Conservation (phyloP, 1,139 yeast genomes). For the Saccharomycopsis hybrid region DNA sequence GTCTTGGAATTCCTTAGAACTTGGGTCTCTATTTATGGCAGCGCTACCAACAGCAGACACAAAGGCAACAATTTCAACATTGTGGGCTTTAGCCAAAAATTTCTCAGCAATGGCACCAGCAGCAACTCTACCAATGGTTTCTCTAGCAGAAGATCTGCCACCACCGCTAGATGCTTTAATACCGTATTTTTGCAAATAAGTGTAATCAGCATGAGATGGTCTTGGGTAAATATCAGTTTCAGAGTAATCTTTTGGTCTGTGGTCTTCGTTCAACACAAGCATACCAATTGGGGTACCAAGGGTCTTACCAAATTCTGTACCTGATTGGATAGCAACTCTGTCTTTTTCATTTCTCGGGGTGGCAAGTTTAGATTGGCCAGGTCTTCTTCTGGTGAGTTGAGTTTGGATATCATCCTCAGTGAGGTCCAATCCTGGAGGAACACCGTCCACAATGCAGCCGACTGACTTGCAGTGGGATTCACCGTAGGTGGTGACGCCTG, state of each 20-base stretch:
- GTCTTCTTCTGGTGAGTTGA: constrained; percentile 92
- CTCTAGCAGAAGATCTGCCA: constrained; percentile 95
- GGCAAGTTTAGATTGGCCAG: constrained; percentile 87
- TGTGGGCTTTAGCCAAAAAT: constrained; percentile 65
- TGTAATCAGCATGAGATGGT: constrained; percentile 97
- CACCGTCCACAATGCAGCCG: constrained; percentile 97
- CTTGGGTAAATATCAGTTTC: constrained; percentile 95
- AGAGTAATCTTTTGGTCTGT: constrained; percentile 90
- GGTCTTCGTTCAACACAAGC: constrained; percentile 91
- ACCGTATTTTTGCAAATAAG: constrained; percentile 81
- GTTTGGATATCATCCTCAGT: constrained; percentile 90
- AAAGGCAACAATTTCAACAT: constrained; percentile 93
- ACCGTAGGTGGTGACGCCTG: constrained; percentile 86
- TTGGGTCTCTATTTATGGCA: constrained; percentile 68
- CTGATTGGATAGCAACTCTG: constrained; percentile 85
- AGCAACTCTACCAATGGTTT: constrained; percentile 97
- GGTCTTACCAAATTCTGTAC: constrained; percentile 86
- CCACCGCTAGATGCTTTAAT: background rate
- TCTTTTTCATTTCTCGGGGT: constrained; percentile 97
- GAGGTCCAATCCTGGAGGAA: constrained; percentile 88
- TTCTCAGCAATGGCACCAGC: constrained; percentile 99
- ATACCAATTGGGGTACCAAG: constrained; percentile 94
- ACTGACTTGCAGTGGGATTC: constrained; percentile 98
- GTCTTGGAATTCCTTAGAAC: constrained; percentile 55
- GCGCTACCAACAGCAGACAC: constrained; percentile 84